A percentile compares a stretch with the other conserved stretches of the same genome.
phyloP scores from a whole-genome alignment of 2,329 filamentous ascomycete genomes.

The Thelonectria olida region DNA sequence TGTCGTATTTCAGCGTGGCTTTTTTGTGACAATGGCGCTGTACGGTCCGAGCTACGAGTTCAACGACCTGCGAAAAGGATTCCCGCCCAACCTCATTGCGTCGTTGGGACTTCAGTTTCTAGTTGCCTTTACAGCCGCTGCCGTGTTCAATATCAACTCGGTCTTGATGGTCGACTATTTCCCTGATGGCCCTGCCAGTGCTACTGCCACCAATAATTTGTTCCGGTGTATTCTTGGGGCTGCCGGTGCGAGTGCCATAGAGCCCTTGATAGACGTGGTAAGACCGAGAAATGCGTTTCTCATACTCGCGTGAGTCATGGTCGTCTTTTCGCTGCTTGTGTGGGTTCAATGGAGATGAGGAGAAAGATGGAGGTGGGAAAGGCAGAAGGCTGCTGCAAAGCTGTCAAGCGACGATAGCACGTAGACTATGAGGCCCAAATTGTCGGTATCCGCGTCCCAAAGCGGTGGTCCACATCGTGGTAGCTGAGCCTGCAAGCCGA shows the following conservation, averaged over 20 bases:
- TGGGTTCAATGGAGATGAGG: conserved; percentile 10
- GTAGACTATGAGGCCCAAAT: no score
- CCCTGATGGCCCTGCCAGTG: conserved; percentile 7
- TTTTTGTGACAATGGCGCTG: conserved; percentile 2
- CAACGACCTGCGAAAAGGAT: neutral
- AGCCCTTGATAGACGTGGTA: conserved; percentile 4
- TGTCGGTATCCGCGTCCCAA: no score
- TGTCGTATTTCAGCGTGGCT: neutral
- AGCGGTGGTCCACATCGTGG: no score
- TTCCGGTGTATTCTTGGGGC: conserved; percentile 10
- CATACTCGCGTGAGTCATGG: neutral
- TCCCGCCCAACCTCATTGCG: neutral
- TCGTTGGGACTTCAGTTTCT: conserved; percentile 11
- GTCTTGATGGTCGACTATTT: conserved; percentile 8
- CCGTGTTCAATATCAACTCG: conserved; percentile 13
- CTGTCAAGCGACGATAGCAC: no score
- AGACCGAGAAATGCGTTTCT: conserved; percentile 1
- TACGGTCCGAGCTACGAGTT: conserved; percentile 5
- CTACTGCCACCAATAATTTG: conserved; percentile 11
- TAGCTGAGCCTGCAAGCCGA: no score
- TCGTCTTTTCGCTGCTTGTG: neutral
- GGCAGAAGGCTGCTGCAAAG: no score
- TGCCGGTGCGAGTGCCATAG: conserved; percentile 1
- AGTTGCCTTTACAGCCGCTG: conserved; percentile 9
- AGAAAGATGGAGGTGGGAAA: conserved; percentile 9